These are phyloP conservation scores for Endocladia muricata DNA, from an alignment of 31 red algal genomes.

Conservation along the genomic window DNA sequence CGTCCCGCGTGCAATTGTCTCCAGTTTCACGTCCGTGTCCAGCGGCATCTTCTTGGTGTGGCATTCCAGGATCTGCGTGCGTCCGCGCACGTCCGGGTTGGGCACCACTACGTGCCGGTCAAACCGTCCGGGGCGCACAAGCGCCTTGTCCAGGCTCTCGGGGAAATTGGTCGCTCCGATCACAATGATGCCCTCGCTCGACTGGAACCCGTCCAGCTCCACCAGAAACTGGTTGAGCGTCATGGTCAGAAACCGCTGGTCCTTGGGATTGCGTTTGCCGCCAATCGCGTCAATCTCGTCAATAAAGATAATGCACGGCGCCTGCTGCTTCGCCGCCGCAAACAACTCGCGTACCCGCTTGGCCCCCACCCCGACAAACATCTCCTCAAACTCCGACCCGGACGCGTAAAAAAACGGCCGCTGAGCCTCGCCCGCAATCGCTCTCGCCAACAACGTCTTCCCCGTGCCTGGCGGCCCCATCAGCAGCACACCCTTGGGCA, in stretches of 20 bases:
- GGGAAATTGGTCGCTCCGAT: constrained; percentile 99
- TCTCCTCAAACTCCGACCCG: constrained; percentile 97
- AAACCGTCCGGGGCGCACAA: constrained; percentile 96
- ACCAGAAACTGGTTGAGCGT: constrained; percentile 97
- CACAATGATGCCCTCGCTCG: constrained; percentile 95
- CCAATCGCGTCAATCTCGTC: constrained; percentile 99
- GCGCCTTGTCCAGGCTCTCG: constrained; percentile 92
- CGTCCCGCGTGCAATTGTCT: constrained; percentile 91
- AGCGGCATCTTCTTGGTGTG: constrained; percentile 95
- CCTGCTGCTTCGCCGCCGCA: constrained; percentile 78
- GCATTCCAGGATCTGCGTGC: constrained; percentile 84
- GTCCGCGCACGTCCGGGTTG: constrained; percentile 86
- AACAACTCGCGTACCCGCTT: constrained; percentile 96
- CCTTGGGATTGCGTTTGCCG: constrained; percentile 88
- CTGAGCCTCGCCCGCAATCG: constrained; percentile 95
- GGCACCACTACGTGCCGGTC: constrained; percentile 95
- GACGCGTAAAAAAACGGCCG: constrained; percentile 94
- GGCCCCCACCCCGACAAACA: constrained; percentile 98
- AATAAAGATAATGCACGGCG: constrained; percentile 99
- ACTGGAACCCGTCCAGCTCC: constrained; percentile 95
- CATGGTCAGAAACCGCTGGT: constrained; percentile 95
- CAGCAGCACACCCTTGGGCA: constrained; percentile 92
- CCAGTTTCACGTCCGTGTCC: constrained; percentile 84
- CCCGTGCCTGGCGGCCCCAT: constrained; percentile 96
- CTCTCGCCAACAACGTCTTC: constrained; percentile 93